Evolutionary conservation across 2,329 filamentous ascomycete genomes (phyloP).

Genomic region (Claviceps sp.): DNA sequence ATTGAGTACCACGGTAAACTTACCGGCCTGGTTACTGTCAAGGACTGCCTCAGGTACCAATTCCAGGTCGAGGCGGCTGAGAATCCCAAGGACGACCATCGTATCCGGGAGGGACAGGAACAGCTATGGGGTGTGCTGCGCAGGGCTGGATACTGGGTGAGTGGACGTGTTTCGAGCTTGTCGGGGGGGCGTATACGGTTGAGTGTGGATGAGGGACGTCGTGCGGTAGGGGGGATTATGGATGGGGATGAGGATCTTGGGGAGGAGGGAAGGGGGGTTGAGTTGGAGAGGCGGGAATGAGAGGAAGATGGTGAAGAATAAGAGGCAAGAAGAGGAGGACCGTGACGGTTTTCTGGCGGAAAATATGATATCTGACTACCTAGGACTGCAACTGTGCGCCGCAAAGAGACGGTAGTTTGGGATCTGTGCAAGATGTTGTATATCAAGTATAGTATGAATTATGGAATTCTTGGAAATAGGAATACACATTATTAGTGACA

Average conservation of each 20-base stretch:
- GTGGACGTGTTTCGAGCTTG: constrained; percentile 35
- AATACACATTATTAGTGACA: too few species aligned
- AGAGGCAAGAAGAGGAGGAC: too few species aligned
- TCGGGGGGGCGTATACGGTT: constrained; percentile 46
- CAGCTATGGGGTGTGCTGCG: constrained; percentile 48
- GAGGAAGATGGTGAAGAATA: neutral
- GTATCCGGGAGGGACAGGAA: constrained; percentile 46
- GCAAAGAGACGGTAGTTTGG: too few species aligned
- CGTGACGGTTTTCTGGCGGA: too few species aligned
- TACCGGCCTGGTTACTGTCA: constrained; percentile 80
- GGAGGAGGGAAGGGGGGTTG: constrained; percentile 29
- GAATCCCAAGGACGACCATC: constrained; percentile 48
- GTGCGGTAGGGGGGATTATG: constrained; percentile 32
- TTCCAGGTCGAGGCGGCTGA: constrained; percentile 89
- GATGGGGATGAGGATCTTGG: constrained; percentile 28
- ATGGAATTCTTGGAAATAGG: too few species aligned
- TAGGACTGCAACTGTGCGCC: too few species aligned
- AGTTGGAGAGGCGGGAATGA: constrained; percentile 26
- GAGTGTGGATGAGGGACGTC: constrained; percentile 26
- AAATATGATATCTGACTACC: too few species aligned
- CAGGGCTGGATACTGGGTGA: constrained; percentile 43
- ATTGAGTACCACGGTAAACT: constrained; percentile 81
- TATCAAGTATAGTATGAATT: too few species aligned
- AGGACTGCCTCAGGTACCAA: constrained; percentile 94
- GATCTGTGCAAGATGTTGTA: too few species aligned